Evolutionary conservation across 768 basidiomycete species (phyloP), one percentile per base, ranked within the genome.

Genomic region (Rubroboletus satanas): DNA sequence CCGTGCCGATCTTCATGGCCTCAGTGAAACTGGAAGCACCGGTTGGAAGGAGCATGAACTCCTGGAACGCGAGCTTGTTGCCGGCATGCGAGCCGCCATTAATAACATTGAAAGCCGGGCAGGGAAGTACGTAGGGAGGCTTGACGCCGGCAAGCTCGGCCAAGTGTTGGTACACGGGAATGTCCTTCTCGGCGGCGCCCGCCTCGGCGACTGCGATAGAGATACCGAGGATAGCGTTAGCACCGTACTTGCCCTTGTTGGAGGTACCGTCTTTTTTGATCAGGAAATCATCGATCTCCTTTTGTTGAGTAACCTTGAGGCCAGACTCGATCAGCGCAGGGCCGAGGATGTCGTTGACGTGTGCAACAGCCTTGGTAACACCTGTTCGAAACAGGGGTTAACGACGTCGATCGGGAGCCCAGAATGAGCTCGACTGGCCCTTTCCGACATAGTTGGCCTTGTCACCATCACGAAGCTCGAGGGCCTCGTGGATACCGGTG

Each of bases 61-160:
- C 97, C 77, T 99, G 97, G 91, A 98, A 99, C 37, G 97, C 97
- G 60, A 99, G 90, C 76, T 96, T 95, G 83, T 99, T 99, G 48
- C 97, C 97, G 55, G 97, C 97, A 72, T 99, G 97, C 59, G 96
- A 98, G 61, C 97, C 97, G 74, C 97, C 97, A 77, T 99, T 99
- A 81, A 99, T 99, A 66, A 99, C 97, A 73, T 99, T 99, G 84
- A 99, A 94, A 55, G 91, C 85, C 45, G 97, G 97, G 70, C 76
- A 77, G 57, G 97, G 97, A 66, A 98, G 87, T 57, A 93, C 81
- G 74, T 87, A 98, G 43, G 97, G 96, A 50, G 92, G 79, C 76
- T 95, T 93, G 75, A 96, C 83, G 63, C 96, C 96, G 55, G 97
- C 92, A 62, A 99, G 87, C 59, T 93, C 89, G 45, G 95, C 97